These are phyloP conservation scores for Russula abietina DNA, from an alignment of 768 basidiomycete species.

Conservation along the genomic window DNA sequence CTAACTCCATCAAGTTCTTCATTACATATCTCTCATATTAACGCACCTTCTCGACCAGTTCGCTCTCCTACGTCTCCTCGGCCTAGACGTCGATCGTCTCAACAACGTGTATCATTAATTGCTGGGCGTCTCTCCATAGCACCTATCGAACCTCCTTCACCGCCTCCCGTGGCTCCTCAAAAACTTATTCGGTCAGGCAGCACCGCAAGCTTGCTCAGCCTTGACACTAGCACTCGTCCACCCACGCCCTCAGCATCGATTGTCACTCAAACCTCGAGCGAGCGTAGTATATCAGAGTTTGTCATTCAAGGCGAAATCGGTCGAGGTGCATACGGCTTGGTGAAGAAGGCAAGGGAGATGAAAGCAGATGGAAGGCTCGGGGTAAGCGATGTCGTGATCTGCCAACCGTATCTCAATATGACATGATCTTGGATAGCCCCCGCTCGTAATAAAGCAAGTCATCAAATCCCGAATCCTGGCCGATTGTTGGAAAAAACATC, in stretches of 20 bases:
- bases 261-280: slow-evolving; percentile 43
- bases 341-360: slow-evolving; percentile 83
- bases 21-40: slow-evolving; percentile 29
- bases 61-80: slow-evolving; percentile 52
- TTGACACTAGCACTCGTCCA: slow-evolving; percentile 52
- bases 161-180: slow-evolving; percentile 53
- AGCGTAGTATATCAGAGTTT: slow-evolving; percentile 78
- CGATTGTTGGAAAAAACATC: slow-evolving; percentile 99
- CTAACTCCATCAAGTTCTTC: slow-evolving; percentile 24
- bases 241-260: slow-evolving; percentile 49
- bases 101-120: slow-evolving; percentile 77
- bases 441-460: slow-evolving; percentile 93
- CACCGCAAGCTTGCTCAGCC: slow-evolving; percentile 56
- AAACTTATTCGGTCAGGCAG: slow-evolving; percentile 61
- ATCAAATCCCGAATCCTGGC: slow-evolving; percentile 98
- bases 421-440: slow-evolving; percentile 49
- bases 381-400: slow-evolving; percentile 44
- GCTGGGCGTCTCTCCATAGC: slow-evolving; percentile 77
- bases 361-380: slow-evolving; percentile 71
- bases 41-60: slow-evolving; percentile 34
- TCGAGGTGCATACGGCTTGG: slow-evolving; percentile 90
- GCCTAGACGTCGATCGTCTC: slow-evolving; percentile 71
- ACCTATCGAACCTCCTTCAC: slow-evolving; percentile 66
- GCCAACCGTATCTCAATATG: slow-evolving; percentile 22
- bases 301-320: slow-evolving; percentile 85